Percentiles rank a stretch among this genome's conserved stretches.
Conservation (phyloP, 1,284 basidiomycete genomes). For the Ganoderma meredithae region DNA sequence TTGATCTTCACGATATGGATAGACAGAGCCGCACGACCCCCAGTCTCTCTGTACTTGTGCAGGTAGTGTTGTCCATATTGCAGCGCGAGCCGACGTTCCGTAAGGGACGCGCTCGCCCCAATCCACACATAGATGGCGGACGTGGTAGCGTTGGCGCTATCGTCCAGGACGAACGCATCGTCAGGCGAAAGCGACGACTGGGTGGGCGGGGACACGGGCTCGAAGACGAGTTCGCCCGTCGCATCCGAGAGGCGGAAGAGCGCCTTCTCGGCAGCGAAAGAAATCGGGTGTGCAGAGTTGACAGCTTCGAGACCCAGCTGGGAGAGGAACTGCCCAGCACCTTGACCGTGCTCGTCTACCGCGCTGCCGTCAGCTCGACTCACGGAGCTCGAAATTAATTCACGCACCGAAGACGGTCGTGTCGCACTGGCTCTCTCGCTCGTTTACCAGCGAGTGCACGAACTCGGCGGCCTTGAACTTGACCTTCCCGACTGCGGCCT, state of each 20-base stretch:
- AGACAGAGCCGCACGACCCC: constrained; percentile 41
- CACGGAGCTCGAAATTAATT: not conserved
- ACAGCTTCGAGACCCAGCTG: constrained; percentile 47
- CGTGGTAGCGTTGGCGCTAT: constrained; percentile 38
- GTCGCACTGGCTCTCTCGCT: constrained; percentile 51
- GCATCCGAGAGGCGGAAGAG: constrained; percentile 60
- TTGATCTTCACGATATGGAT: constrained; percentile 57
- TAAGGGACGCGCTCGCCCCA: constrained; percentile 54
- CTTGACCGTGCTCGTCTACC: constrained; percentile 58
- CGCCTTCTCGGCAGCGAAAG: constrained; percentile 31
- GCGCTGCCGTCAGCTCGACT: not conserved
- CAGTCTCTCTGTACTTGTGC: constrained; percentile 44
- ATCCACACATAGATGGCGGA: constrained; percentile 66
- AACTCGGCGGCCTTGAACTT: constrained; percentile 68
- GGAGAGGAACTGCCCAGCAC: constrained; percentile 54
- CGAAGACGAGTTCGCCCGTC: constrained; percentile 49
- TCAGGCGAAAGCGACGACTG: constrained; percentile 49
- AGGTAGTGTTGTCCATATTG: constrained; percentile 64
- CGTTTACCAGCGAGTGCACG: constrained; percentile 53
- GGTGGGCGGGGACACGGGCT: constrained; percentile 43
- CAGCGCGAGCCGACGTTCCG: constrained; percentile 56
- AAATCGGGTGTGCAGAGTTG: constrained; percentile 14
- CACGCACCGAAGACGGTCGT: constrained; percentile 59
- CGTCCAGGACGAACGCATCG: constrained; percentile 59
- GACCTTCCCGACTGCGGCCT: constrained; percentile 58